Evolutionary conservation across 768 basidiomycete genomes (phyloP), one percentile per base, ranked within the genome.

Genomic region (Pisolithus albus): DNA sequence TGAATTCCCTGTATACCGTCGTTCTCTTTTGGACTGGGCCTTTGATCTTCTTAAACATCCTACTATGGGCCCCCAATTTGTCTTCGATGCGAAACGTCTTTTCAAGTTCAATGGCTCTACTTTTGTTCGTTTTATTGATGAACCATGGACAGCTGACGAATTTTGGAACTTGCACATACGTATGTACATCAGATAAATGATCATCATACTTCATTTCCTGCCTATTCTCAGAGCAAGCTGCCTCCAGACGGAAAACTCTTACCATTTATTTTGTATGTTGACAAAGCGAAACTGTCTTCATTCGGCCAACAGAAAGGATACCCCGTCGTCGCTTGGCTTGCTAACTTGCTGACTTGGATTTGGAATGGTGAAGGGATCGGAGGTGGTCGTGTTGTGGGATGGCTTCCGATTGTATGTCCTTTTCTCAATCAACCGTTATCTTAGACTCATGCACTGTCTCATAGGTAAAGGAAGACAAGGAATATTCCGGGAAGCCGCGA

Each of bases 301-400:
- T 74, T 73, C 55, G 69, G 71, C 0, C 70, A 67, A 2, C 59
- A 58, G 38, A 72, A 72, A 51, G 73, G 66, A 1, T 70, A 74
- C 50, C 72, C 68, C 0, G 65, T 73, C 1, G 55, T 73, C 42
- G 67, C 63, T 5, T 54, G 64, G 11, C 61, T 64, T 41, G 65
- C 59, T 7, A 70, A 71, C 51, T 52, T 75, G 6, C 66, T 64
- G 3, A 51, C 55, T 1, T 48, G 60, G 1, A 61, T 71, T 28
- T 53, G 64, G 9, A 73, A 75, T 57, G 58, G 70, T 3, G 49
- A 59, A 30, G 70, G 67, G 3, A 46, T 62, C 1, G 71, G 69
- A 6, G 68, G 71, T 30, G 67, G 67, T 1, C 56, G 59, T 9
- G 56, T n/a, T n/a, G n/a, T n/a, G n/a, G n/a, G n/a, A n/a, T n/a